Evolutionary conservation across 2,329 filamentous ascomycete species (phyloP).

Genomic region (Colletotrichum higginsianum): DNA sequence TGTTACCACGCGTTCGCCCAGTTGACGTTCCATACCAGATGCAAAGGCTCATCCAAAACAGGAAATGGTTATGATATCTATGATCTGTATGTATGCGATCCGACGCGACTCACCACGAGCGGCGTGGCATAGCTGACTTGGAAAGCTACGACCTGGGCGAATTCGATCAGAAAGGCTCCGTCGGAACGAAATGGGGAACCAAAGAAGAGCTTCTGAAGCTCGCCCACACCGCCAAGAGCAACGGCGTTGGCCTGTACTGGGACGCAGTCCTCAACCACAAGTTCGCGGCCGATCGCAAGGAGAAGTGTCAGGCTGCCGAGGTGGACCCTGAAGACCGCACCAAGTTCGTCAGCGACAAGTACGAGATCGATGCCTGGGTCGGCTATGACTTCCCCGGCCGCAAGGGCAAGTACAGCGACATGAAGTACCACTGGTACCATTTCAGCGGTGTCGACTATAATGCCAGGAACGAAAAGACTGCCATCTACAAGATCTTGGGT

Average conservation of each 20-base stretch:
- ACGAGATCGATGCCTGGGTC: slow-evolving; percentile 79
- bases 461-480: slow-evolving; percentile 69
- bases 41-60: slow-evolving; percentile 75
- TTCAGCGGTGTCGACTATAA: slow-evolving; percentile 81
- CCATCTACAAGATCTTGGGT: slow-evolving; percentile 77
- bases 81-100: slow-evolving; percentile 64
- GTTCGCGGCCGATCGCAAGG: slow-evolving; percentile 78
- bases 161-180: slow-evolving; percentile 79
- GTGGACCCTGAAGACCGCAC: slow-evolving; percentile 75
- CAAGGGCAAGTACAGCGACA: slow-evolving; percentile 71
- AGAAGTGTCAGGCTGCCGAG: slow-evolving; percentile 74
- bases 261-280: slow-evolving; percentile 84
- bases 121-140: slow-evolving; percentile 2
- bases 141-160: slow-evolving; percentile 74
- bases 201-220: slow-evolving; percentile 74
- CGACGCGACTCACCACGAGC: neutral
- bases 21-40: slow-evolving; percentile 50
- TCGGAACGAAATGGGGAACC: slow-evolving; percentile 78
- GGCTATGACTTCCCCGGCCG: slow-evolving; percentile 78
- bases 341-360: slow-evolving; percentile 68
- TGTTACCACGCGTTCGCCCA: neutral
- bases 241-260: slow-evolving; percentile 76
- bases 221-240: slow-evolving; percentile 65
- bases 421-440: slow-evolving; percentile 80
- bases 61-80: slow-evolving; percentile 81